A percentile compares a stretch with the other conserved stretches of the same genome.
Conservation (phyloP, 306 rosid genomes). For the Medicago truncatula region DNA sequence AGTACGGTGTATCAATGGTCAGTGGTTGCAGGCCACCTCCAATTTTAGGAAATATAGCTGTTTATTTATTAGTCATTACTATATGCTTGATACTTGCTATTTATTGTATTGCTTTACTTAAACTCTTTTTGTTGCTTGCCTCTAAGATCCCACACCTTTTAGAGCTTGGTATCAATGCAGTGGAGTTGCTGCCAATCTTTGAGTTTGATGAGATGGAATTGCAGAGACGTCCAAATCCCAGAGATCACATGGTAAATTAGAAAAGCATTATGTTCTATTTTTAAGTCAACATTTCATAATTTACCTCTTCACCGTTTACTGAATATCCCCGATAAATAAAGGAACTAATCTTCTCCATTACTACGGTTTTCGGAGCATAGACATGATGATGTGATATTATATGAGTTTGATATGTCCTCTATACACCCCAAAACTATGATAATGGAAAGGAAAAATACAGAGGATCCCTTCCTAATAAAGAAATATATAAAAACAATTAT, state of each 20-base stretch:
- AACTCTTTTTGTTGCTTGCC: constrained; percentile 37
- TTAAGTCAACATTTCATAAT: constrained; percentile 16
- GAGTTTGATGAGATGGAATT: constrained; percentile 96
- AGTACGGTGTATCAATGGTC: constrained; percentile 10
- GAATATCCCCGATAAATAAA: constrained; percentile 12
- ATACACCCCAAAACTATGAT: background rate
- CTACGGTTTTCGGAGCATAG: background rate
- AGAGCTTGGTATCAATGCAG: constrained; percentile 95
- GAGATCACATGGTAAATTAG: constrained; percentile 91
- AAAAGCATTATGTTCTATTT: constrained; percentile 22
- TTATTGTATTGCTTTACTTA: constrained; percentile 24
- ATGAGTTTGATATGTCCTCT: background rate
- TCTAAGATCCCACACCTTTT: constrained; percentile 91
- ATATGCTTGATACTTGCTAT: constrained; percentile 26
- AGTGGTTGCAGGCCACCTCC: background rate
- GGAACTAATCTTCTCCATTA: background rate
- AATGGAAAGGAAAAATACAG: background rate
- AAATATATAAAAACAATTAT: constrained; percentile 9
- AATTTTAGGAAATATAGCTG: constrained; percentile 19
- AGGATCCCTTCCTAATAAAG: background rate
- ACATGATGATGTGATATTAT: background rate
- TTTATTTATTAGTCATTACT: background rate
- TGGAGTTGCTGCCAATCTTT: constrained; percentile 86
- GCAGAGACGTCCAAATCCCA: constrained; percentile 84
- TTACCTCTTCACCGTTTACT: constrained; percentile 31